phyloP scores from a whole-genome alignment of 192 early-diverging fungal genomes.

The Linderina pennispora region DNA sequence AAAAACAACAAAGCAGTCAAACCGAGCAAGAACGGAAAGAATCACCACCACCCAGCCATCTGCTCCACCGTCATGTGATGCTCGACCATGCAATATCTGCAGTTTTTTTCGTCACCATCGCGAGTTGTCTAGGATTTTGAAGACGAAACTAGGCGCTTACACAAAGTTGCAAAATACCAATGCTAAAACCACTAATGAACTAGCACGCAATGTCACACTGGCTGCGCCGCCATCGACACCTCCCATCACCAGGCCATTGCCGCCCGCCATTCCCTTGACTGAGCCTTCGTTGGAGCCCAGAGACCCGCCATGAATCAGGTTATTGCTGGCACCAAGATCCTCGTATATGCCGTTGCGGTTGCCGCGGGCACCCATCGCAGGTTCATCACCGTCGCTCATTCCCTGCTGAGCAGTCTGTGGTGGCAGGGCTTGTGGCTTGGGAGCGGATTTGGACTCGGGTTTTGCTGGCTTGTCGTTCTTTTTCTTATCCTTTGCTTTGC shows the following conservation, averaged over 20 bases:
- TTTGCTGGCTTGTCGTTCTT: neutral
- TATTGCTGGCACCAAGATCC: neutral
- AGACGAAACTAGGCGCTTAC: too few relatives aligned
- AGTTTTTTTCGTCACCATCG: too few relatives aligned
- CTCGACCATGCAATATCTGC: too few relatives aligned
- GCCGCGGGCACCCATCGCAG: neutral
- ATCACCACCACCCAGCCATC: too few relatives aligned
- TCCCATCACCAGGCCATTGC: constrained; percentile 9
- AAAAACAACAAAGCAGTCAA: too few relatives aligned
- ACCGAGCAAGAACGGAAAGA: too few relatives aligned
- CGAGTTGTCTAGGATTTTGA: too few relatives aligned
- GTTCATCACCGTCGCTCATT: neutral
- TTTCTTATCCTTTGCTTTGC: neutral
- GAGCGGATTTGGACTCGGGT: neutral
- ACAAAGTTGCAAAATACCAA: too few relatives aligned
- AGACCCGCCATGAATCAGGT: neutral
- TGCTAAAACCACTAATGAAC: too few relatives aligned
- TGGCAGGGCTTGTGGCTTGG: neutral
- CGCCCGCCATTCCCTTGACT: too few relatives aligned
- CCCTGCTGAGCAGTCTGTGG: neutral
- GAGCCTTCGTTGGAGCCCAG: neutral
- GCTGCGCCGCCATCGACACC: constrained; percentile 14
- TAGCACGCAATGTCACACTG: too few relatives aligned
- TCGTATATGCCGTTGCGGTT: neutral
- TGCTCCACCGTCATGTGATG: too few relatives aligned